Evolutionary conservation across 2,329 filamentous ascomycete genomes (phyloP), one percentile per base, ranked within the genome.

Genomic region (Ophiostoma sp.): DNA sequence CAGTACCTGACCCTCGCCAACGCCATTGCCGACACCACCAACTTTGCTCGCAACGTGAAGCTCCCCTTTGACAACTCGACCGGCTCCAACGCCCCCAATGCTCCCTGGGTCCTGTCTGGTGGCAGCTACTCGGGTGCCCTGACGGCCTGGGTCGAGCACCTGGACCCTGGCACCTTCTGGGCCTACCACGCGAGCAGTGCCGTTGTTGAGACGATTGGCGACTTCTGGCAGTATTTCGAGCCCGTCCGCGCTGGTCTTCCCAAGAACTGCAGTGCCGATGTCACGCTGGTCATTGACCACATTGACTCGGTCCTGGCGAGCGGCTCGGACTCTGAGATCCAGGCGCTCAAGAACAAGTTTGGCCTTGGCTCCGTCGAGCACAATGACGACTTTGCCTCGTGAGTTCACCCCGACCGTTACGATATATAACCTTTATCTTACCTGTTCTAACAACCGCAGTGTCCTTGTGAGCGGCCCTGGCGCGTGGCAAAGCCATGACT

Each of bases 91-190:
- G 84, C 87, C 7, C 80, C 81, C 39, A 81, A 84, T 52, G 85
- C 85, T 3, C 87, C 88, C 0, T 90, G 88, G 88, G 80, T 89
- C 45, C 81, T 85, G 69, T 82, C 83, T 19, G 88, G 88, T 22
- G 87, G 87, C 17, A 88, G 86, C 2, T 89, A 89, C 78, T 83
- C 84, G 36, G 88, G 87, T 68, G 87, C 87, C 0, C 80, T 89
- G 64, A 79, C 87, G 1, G 87, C 84, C 0, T 89, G 87, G 87
- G 83, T 84, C 3, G 84, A 84, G 31, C 80, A 82, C 15, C 80
- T 84, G 19, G 83, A 84, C 11, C 86, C 87, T 0, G 87, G 85
- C n/a, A 89, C 86, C 0, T 87, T 86, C 79, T 89, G 87, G 87
- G 86, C 87, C 0, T 89, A 89, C 77, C 85, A 87, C 75, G 85